Conservation (phyloP, 176 grass and related monocot species). For the Metroxylon sagu region DNA sequence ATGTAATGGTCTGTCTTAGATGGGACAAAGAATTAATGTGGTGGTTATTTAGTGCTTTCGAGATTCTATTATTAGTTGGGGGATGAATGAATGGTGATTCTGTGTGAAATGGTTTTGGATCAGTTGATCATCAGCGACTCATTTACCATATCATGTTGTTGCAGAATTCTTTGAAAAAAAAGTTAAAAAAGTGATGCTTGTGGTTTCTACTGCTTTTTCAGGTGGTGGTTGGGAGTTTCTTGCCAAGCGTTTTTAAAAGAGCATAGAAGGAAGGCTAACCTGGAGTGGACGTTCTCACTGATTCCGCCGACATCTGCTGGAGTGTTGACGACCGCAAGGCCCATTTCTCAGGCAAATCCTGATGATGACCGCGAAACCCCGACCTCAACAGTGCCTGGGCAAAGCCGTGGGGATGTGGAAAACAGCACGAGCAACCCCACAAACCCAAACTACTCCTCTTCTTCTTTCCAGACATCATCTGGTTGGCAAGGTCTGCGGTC, state of each 20-base stretch:
- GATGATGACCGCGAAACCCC: slow-evolving; percentile 26
- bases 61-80: too few relatives aligned
- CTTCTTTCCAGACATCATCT: slow-evolving; percentile 36
- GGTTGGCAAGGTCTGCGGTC: slow-evolving; percentile 49
- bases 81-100: too few relatives aligned
- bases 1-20: too few relatives aligned
- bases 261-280: slow-evolving; percentile 53
- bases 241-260: slow-evolving; percentile 74
- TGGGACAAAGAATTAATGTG: too few relatives aligned
- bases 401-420: slow-evolving; percentile 19
- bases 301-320: slow-evolving; percentile 12
- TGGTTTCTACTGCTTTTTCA: slow-evolving; percentile 8
- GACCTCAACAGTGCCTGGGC: not conserved
- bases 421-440: slow-evolving; percentile 12
- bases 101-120: too few relatives aligned
- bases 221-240: slow-evolving; percentile 88
- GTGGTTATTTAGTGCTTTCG: too few relatives aligned
- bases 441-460: slow-evolving; percentile 26
- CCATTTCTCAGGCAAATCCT: slow-evolving; percentile 71
- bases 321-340: slow-evolving; percentile 37
- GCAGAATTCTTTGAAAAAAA: too few relatives aligned
- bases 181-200: too few relatives aligned
- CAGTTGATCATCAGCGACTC: too few relatives aligned
- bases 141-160: too few relatives aligned
- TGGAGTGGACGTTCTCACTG: slow-evolving; percentile 5